Base-by-base conservation (phyloP, 225 moss, liverwort and hornwort genomes). In the Anthoceros angustus region DNA sequence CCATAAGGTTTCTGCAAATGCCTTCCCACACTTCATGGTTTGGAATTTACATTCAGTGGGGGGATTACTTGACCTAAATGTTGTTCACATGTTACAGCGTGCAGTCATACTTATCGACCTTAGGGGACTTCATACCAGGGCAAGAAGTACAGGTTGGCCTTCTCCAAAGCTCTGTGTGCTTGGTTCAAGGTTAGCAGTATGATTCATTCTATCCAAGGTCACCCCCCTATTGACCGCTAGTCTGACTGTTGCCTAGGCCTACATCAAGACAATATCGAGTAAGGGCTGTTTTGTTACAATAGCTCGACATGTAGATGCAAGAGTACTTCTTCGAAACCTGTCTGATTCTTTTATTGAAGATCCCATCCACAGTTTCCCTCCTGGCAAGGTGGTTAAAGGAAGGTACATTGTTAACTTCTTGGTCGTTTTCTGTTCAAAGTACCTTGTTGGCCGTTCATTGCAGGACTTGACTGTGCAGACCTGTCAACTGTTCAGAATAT, bases 221-320 rank as follows among this genome's bases (percentile, higher is more conserved):
- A 32, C 1, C 32, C 32, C 32, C 2, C 4, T 32, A 32, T 32
- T 32, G 32, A 32, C 1, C 32, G 32, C 2, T 4, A 14, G 20
- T 40, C 42, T 16, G 7, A 23, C 12, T 14, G 48, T 20, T 55
- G 67, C 75, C 48, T 68, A 98, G 91, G 95, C 83, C 8, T 99
- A 84, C 65, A 87, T 99, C 15, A 99, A 92, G 77, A 74, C 64
- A 39, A 69, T 77, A 46, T 75, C 82, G 8, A 75, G 76, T 40
- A 89, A 83, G 75, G 98, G 92, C 8, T 92, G 92, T 78, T 92
- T 92, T 74, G 80, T 99, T 62, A 75, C 81, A 21, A 70, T 99
- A 61, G 84, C 92, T 65, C 82, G 82, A 66, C 74, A 77, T 69
- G 70, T 99, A 63, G 98, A 92, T 74, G 92, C 86, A 40, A 89